These are phyloP conservation scores for Coprinopsis strossmayeri DNA, from an alignment of 768 basidiomycete genomes.

Conservation along the genomic window DNA sequence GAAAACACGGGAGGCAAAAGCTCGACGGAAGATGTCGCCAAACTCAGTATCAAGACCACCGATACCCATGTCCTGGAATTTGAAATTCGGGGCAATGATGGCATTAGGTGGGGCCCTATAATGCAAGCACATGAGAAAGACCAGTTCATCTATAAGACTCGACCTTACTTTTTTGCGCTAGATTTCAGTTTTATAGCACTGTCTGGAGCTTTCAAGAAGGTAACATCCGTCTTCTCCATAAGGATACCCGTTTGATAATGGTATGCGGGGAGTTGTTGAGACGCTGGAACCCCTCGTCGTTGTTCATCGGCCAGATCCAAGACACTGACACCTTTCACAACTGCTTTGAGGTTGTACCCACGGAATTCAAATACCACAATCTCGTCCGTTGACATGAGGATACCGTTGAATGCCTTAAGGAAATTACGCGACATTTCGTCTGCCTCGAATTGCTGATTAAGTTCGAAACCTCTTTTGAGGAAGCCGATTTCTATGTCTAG, in stretches of 20 bases:
- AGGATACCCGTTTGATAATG: conserved; percentile 57
- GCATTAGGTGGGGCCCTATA: conserved; percentile 84
- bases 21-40: conserved; percentile 93
- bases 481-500: conserved; percentile 80
- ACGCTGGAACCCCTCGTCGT: conserved; percentile 31
- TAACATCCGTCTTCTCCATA: conserved; percentile 90
- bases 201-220: conserved; percentile 75
- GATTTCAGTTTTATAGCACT: conserved; percentile 88
- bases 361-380: conserved; percentile 83
- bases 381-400: conserved; percentile 65
- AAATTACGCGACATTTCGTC: conserved; percentile 82
- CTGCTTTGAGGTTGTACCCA: conserved; percentile 73
- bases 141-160: not conserved
- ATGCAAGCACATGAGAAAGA: conserved; percentile 2
- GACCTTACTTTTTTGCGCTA: conserved; percentile 75
- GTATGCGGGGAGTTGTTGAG: conserved; percentile 19
- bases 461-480: conserved; percentile 43
- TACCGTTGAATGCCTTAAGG: conserved; percentile 63
- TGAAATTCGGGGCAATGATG: conserved; percentile 96
- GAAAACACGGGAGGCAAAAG: conserved; percentile 98
- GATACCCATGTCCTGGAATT: conserved; percentile 99
- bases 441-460: conserved; percentile 68
- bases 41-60: conserved; percentile 96
- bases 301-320: conserved; percentile 62
- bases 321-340: conserved; percentile 51